Base-by-base conservation (phyloP, 768 basidiomycete genomes). In the Clitopilus passeckerianus region DNA sequence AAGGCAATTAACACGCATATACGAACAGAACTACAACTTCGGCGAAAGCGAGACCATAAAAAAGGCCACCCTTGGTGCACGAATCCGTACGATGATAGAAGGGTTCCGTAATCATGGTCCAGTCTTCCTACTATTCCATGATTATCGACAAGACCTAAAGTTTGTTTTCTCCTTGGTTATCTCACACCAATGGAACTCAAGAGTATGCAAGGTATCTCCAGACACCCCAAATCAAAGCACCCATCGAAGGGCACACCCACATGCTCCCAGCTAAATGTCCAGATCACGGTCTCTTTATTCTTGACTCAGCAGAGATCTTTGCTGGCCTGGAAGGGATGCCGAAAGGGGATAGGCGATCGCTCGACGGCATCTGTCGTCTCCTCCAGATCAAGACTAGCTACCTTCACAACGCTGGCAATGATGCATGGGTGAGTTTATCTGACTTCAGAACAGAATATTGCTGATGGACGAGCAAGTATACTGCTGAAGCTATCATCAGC, bases 321-420 rank as follows among this genome's bases (percentile, higher is more conserved):
- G 82, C 80, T 37, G 91, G 87, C 6, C 75, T 95, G 23, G 81
- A 88, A 56, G 91, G 90, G 8, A 80, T 83, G 60, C 74, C 74
- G 1, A 70, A 76, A 2, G 75, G 75, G 55, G 79, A 87, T 68
- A 78, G 80, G 44, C 73, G 82, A 53, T 73, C 76, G 0, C 79
- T 95, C 20, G 82, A 82, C 61, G 81, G 84, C 37, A 78, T 86
- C 30, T 90, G 87, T 70, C 73, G 75, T 52, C 82, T 86, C 56
- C 77, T 95, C 20, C 80, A 84, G 54, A 77, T 93, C 54, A 62
- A 72, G 0, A 81, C 83, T 0, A 63, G 77, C 34, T 75, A 78
- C 64, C 63, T 89, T 59, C 93, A 93, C 77, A 95, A 95, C 66
- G 91, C 90, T 0, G 92, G 91, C 0, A 94, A 93, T 66, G 91